Evolutionary conservation across 176 grass and related monocot genomes (phyloP).

Genomic region (Chrysopogon serrulatus): DNA sequence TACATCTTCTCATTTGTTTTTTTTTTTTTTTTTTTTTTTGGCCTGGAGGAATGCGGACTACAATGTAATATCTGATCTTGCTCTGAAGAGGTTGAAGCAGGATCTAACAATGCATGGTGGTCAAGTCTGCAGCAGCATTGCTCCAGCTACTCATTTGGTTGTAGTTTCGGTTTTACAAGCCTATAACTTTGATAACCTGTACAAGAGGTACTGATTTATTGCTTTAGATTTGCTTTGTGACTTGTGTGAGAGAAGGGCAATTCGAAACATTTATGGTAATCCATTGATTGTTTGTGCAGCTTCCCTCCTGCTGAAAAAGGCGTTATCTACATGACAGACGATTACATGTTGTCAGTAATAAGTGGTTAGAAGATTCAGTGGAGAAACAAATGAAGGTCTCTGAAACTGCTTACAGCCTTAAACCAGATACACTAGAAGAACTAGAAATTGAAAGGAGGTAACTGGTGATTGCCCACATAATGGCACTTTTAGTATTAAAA

Average conservation of each 20-base stretch:
- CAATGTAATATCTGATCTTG: conserved; percentile 78
- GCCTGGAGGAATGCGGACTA: conserved; percentile 66
- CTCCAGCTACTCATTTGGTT: conserved; percentile 72
- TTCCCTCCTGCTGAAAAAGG: conserved; percentile 51
- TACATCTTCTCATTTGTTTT: conserved; percentile 23
- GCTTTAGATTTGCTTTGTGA: conserved; percentile 14
- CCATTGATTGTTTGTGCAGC: conserved; percentile 47
- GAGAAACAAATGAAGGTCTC: conserved; percentile 50
- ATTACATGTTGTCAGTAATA: conserved; percentile 67
- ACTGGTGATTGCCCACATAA: conserved; percentile 4
- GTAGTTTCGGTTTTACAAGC: conserved; percentile 60
- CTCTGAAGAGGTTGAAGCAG: conserved; percentile 66
- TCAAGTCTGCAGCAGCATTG: conserved; percentile 71
- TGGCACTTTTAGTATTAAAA: conserved; percentile 5
- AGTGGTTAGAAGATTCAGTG: conserved; percentile 91
- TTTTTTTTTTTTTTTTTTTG: conserved; percentile 20
- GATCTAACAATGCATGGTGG: conserved; percentile 88
- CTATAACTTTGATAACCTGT: conserved; percentile 76
- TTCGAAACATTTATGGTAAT: neutral
- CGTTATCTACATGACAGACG: conserved; percentile 68
- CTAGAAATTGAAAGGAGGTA: conserved; percentile 68
- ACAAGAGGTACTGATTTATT: conserved; percentile 67
- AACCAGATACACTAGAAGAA: conserved; percentile 77
- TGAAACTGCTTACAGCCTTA: conserved; percentile 79
- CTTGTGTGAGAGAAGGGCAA: neutral